Conservation (phyloP, 2,329 filamentous ascomycete genomes). For the Beauveria australis region DNA sequence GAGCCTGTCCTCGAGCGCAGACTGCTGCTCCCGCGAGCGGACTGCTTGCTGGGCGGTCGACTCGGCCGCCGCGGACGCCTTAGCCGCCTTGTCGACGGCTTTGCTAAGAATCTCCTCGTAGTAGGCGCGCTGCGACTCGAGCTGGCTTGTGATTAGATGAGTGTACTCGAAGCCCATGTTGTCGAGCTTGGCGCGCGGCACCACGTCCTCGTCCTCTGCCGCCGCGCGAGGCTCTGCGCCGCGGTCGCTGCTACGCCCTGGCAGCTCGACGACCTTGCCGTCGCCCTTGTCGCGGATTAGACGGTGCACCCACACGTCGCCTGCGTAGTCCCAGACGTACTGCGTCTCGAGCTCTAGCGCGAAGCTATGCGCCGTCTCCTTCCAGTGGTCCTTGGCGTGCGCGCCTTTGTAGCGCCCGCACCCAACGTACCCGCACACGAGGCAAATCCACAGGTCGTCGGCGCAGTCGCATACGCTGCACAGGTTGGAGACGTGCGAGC, state of each 20-base stretch:
- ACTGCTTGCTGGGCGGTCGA: conserved; percentile 45
- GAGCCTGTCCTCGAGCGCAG: conserved; percentile 37
- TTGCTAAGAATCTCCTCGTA: conserved; percentile 90
- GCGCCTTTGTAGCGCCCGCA: conserved; percentile 92
- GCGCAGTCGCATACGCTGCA: conserved; percentile 75
- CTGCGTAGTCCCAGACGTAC: conserved; percentile 96
- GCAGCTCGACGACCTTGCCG: conserved; percentile 86
- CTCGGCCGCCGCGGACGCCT: conserved; percentile 61
- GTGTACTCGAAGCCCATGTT: conserved; percentile 91
- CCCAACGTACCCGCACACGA: conserved; percentile 86
- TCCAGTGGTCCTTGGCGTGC: conserved; percentile 90
- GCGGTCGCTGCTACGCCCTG: conserved; percentile 37
- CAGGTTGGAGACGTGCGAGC: conserved; percentile 54
- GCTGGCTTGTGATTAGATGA: conserved; percentile 82
- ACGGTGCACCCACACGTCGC: conserved; percentile 91
- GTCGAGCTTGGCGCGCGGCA: conserved; percentile 60
- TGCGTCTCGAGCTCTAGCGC: conserved; percentile 89
- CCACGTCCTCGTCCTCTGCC: conserved; percentile 50
- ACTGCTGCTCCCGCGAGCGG: conserved; percentile 41
- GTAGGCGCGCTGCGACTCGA: conserved; percentile 87
- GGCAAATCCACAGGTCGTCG: conserved; percentile 86
- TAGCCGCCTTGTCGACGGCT: conserved; percentile 78
- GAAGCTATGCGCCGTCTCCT: conserved; percentile 81
- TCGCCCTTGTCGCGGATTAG: conserved; percentile 91
- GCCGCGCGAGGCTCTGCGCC: conserved; percentile 6